Conservation (phyloP, 176 grass and related monocot species). For the Tuctoria greenei region DNA sequence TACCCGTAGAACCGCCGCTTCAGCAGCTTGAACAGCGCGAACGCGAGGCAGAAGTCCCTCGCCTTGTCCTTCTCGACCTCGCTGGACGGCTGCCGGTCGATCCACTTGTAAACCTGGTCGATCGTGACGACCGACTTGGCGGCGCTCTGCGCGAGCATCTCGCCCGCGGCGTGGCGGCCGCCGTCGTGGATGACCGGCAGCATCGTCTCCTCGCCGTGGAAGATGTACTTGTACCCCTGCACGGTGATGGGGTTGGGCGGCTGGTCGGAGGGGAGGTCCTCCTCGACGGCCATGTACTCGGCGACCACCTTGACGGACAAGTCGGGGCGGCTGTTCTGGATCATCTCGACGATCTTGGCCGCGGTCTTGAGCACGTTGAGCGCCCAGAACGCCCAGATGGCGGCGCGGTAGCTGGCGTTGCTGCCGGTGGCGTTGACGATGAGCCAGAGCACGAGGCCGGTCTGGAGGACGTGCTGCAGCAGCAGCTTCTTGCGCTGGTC, state of each 20-base stretch:
- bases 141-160: not conserved
- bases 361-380: constrained; percentile 54
- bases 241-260: constrained; percentile 22
- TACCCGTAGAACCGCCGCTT: constrained; percentile 52
- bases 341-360: constrained; percentile 47
- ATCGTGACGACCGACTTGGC: constrained; percentile 39
- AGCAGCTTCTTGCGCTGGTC: constrained; percentile 60
- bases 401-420: constrained; percentile 40
- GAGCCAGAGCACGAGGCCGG: constrained; percentile 45
- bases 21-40: constrained; percentile 53
- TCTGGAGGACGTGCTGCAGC: constrained; percentile 56
- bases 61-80: constrained; percentile 52
- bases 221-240: constrained; percentile 51
- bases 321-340: constrained; percentile 45
- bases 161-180: not conserved
- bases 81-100: constrained; percentile 33
- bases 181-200: constrained; percentile 11
- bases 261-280: not conserved
- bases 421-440: constrained; percentile 31
- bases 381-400: constrained; percentile 48
- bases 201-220: constrained; percentile 54
- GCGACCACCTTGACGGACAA: constrained; percentile 43
- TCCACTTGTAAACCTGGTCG: constrained; percentile 42
- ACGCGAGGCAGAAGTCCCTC: constrained; percentile 52
- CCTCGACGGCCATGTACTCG: constrained; percentile 57